A percentile compares a stretch with the other conserved stretches of the same genome.
Evolutionary conservation across 768 basidiomycete species (phyloP).

Genomic region (Hericium erinaceus): DNA sequence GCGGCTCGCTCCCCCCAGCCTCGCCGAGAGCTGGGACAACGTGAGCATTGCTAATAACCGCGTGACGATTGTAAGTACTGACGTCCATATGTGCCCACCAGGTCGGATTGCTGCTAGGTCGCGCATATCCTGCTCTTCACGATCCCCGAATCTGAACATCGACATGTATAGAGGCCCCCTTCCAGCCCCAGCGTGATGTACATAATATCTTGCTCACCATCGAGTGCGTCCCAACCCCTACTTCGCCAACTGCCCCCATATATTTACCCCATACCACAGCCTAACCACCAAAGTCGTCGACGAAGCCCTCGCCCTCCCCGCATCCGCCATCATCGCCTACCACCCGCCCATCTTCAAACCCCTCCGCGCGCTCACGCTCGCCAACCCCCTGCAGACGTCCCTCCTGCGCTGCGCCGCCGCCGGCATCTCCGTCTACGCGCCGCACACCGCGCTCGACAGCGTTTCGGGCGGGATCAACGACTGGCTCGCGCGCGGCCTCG

Average conservation of each 20-base stretch:
- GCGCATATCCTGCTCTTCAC: conserved; percentile 1
- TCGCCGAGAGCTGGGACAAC: conserved; percentile 94
- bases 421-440: conserved; percentile 80
- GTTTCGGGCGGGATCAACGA: conserved; percentile 83
- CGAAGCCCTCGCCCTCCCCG: conserved; percentile 53
- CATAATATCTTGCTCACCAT: conserved; percentile 32
- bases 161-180: conserved; percentile 24
- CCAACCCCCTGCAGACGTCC: conserved; percentile 69
- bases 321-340: conserved; percentile 69
- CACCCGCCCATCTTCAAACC: conserved; percentile 80
- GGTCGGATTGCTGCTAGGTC: conserved; percentile 25
- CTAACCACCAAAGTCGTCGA: conserved; percentile 61
- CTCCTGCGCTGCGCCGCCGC: conserved; percentile 72
- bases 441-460: conserved; percentile 86
- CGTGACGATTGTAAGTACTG: background rate
- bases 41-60: conserved; percentile 36
- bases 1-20: conserved; percentile 72
- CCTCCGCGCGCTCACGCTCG: conserved; percentile 65
- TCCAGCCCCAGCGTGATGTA: conserved; percentile 18
- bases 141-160: background rate
- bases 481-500: conserved; percentile 54
- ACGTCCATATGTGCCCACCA: conserved; percentile 3
- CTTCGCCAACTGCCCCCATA: too few species aligned
- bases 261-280: conserved; percentile 29
- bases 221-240: conserved; percentile 24